These are phyloP conservation scores for Geranium incanum DNA, from an alignment of 441 rosid species.

Conservation along the genomic window DNA sequence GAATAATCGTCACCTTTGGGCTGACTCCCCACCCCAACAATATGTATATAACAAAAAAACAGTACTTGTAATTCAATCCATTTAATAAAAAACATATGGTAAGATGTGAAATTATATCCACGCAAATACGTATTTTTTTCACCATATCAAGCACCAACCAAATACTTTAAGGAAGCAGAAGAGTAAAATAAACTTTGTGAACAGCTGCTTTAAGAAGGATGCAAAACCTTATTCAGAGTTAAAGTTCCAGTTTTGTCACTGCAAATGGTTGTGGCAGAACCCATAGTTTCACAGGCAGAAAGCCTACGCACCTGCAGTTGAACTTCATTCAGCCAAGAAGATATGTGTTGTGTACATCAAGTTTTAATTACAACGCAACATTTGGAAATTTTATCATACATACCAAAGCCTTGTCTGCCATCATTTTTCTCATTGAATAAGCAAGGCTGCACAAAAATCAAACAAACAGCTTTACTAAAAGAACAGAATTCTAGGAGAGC, in stretches of 20 bases:
- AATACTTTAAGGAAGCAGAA: too few species aligned
- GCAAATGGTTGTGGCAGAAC: conserved; percentile 98
- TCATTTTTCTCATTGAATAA: conserved; percentile 96
- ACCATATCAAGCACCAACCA: too few species aligned
- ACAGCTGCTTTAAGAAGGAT: not conserved
- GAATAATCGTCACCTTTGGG: not conserved
- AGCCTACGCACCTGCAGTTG: conserved; percentile 85
- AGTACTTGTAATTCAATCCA: too few species aligned
- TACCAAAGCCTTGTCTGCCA: conserved; percentile 97
- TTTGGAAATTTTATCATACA: conserved; percentile 17
- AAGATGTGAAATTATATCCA: too few species aligned
- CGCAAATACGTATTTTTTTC: too few species aligned
- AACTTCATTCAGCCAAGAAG: conserved; percentile 16
- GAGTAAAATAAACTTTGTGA: too few species aligned
- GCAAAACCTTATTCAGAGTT: conserved; percentile 84
- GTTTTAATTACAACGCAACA: not conserved
- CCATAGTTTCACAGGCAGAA: conserved; percentile 99
- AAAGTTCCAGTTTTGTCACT: conserved; percentile 98
- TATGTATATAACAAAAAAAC: too few species aligned
- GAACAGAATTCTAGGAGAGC: not conserved
- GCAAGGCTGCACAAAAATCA: conserved; percentile 58
- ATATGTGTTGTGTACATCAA: not conserved
- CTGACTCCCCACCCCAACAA: not conserved
- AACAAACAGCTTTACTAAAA: not conserved
- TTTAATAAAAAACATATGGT: too few species aligned